Evolutionary conservation across 2,329 filamentous ascomycete genomes (phyloP).

Genomic region (Neophaeococcomyces mojaviensis): DNA sequence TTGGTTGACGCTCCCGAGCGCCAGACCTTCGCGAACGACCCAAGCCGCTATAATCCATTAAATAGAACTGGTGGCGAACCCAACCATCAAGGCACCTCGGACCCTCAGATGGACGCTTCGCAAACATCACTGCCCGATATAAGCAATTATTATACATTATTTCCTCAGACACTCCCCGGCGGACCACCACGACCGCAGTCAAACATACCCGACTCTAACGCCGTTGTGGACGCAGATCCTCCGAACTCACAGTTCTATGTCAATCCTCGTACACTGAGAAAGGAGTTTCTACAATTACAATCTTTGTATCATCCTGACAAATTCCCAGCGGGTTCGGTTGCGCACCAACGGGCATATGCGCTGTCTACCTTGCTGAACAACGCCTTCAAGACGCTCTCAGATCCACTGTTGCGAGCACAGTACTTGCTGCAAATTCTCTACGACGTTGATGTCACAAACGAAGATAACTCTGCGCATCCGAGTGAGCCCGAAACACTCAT

Average conservation of each 20-base stretch:
- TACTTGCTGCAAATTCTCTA: slow-evolving; percentile 64
- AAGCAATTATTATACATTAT: slow-evolving; percentile 67
- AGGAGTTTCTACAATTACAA: slow-evolving; percentile 83
- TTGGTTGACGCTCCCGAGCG: background rate
- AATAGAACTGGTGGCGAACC: slow-evolving; percentile 1
- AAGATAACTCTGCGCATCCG: slow-evolving; percentile 67
- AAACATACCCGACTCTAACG: slow-evolving; percentile 29
- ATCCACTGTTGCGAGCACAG: slow-evolving; percentile 76
- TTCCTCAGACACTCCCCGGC: slow-evolving; percentile 55
- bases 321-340: slow-evolving; percentile 37
- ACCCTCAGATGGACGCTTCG: background rate
- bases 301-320: slow-evolving; percentile 41
- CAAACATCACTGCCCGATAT: slow-evolving; percentile 4
- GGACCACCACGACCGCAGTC: slow-evolving; percentile 6
- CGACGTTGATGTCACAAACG: slow-evolving; percentile 64
- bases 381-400: slow-evolving; percentile 76
- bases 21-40: slow-evolving; percentile 3
- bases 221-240: slow-evolving; percentile 68
- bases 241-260: slow-evolving; percentile 69
- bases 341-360: slow-evolving; percentile 61
- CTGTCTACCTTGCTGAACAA: slow-evolving; percentile 81
- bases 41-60: background rate
- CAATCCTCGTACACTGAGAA: slow-evolving; percentile 60
- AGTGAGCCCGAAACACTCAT: slow-evolving; percentile 68
- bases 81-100: background rate